phyloP scores from a whole-genome alignment of 768 basidiomycete genomes.

The Trametes cinnabarina region DNA sequence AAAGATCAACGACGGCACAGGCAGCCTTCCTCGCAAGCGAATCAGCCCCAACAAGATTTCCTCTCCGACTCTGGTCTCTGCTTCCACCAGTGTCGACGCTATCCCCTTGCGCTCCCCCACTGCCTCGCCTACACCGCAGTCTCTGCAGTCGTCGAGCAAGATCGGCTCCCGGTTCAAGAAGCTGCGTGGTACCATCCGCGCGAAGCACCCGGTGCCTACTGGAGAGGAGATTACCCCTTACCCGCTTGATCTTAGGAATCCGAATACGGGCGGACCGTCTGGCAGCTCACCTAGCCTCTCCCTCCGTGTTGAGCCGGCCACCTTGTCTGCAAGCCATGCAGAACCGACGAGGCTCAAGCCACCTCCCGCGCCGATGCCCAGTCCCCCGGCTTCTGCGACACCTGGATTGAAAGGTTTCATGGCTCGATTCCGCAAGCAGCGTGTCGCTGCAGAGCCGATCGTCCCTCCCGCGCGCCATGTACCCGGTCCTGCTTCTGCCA shows the following conservation, averaged over 20 bases:
- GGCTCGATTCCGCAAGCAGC: slow-evolving; percentile 61
- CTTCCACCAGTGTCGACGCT: slow-evolving; percentile 38
- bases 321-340: slow-evolving; percentile 41
- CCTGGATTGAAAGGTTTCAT: slow-evolving; percentile 81
- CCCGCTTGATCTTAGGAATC: slow-evolving; percentile 44
- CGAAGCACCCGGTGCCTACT: slow-evolving; percentile 43
- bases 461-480: not conserved
- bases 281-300: slow-evolving; percentile 31
- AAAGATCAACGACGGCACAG: slow-evolving; percentile 25
- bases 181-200: slow-evolving; percentile 64
- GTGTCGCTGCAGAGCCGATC: slow-evolving; percentile 19
- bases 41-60: slow-evolving; percentile 40
- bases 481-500: slow-evolving; percentile 9
- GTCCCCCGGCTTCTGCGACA: slow-evolving; percentile 68
- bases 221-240: slow-evolving; percentile 52
- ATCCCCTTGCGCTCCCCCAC: slow-evolving; percentile 30
- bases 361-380: slow-evolving; percentile 39
- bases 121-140: slow-evolving; percentile 21
- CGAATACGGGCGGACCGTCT: slow-evolving; percentile 33
- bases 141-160: slow-evolving; percentile 34
- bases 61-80: slow-evolving; percentile 39
- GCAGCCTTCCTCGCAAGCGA: slow-evolving; percentile 28
- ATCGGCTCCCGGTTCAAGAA: slow-evolving; percentile 74
- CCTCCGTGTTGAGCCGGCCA: slow-evolving; percentile 27
- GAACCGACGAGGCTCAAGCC: slow-evolving; percentile 57